Base-by-base conservation (phyloP, 83 land plant species). In the Larix sibirica region DNA sequence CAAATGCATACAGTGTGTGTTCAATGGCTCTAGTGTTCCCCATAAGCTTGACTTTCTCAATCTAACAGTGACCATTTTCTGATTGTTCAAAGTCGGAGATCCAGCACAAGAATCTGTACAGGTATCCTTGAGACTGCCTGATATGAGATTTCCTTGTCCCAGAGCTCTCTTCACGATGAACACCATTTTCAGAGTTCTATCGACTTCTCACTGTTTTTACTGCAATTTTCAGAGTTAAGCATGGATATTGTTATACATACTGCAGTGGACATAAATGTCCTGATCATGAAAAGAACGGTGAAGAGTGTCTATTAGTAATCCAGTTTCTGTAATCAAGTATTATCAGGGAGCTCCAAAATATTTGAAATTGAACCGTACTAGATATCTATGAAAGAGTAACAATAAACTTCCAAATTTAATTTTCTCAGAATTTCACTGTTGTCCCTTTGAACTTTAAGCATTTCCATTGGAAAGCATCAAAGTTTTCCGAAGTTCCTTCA, bases 31-130 rank as follows among this genome's bases (percentile, higher is more conserved):
- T 31, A 26, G 24, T 26, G 62, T 10, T 77, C 62, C 21, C 80
- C 60, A 26, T 54, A 59, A 77, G 36, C 33, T 56, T 17, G 80
- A 77, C 58, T 77, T 77, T 31, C 62, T 77, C 62, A 77, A 38
- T 73, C 54, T 38, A 40, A 38, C 77, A 73, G 54, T n/a, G 54
- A 24, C 26, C 26, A 40, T 42, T 20, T 21, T 50, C 77, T 73
- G 77, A 73, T 73, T 73, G 23, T 24, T 73, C 54, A 42, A 42
- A 73, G 77, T 56, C 56, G 18, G 24, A 5, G 77, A 73, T 73
- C 44, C 56, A 73, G 42, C 77, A 73, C 21, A 9, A 73, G 36
- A 23, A 42, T 73, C 77, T 73, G 56, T 54, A 42, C 54, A 71
- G n/a, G 23, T 40, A 36, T 73, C 24, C 10, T 73, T 73, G 4